These are phyloP conservation scores for Monilinia aucupariae DNA, from an alignment of 2,329 filamentous ascomycete genomes.

Conservation along the genomic window DNA sequence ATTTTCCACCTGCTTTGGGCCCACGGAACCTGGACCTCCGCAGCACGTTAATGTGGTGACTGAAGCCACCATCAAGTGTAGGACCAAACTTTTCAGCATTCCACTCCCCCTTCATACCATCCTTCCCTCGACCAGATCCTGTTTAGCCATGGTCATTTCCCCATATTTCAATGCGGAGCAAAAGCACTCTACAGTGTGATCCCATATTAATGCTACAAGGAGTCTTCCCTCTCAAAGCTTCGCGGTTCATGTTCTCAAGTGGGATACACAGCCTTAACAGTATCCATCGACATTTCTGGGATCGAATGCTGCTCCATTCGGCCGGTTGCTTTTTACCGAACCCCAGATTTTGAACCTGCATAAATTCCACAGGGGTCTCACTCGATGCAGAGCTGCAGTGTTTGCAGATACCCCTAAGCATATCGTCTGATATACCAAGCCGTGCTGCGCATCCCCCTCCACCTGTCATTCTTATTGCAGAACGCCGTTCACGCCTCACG, in stretches of 20 bases:
- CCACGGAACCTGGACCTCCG: constrained; percentile 9
- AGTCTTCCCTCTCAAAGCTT: not conserved
- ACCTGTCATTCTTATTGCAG: not conserved
- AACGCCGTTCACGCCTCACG: constrained; percentile 16
- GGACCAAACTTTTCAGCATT: not conserved
- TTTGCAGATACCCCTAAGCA: constrained; percentile 21
- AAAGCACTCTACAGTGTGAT: constrained; percentile 13
- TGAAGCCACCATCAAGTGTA: not conserved
- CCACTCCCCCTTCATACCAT: not conserved
- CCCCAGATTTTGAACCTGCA: constrained; percentile 34
- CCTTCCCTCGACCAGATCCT: not conserved
- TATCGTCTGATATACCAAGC: constrained; percentile 32
- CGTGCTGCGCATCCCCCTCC: constrained; percentile 4
- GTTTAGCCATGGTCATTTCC: constrained; percentile 10
- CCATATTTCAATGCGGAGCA: constrained; percentile 13
- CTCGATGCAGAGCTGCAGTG: constrained; percentile 17
- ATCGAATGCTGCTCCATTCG: constrained; percentile 9
- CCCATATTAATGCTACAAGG: constrained; percentile 3
- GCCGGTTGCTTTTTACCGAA: constrained; percentile 30
- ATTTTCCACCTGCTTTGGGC: not conserved
- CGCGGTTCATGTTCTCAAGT: not conserved
- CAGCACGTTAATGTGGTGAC: constrained; percentile 5
- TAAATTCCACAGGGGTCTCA: constrained; percentile 26
- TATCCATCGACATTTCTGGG: not conserved
- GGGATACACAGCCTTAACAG: not conserved